Evolutionary conservation across 352 stramenopile species (phyloP).

Genomic region (Globisporangium takayamanum): DNA sequence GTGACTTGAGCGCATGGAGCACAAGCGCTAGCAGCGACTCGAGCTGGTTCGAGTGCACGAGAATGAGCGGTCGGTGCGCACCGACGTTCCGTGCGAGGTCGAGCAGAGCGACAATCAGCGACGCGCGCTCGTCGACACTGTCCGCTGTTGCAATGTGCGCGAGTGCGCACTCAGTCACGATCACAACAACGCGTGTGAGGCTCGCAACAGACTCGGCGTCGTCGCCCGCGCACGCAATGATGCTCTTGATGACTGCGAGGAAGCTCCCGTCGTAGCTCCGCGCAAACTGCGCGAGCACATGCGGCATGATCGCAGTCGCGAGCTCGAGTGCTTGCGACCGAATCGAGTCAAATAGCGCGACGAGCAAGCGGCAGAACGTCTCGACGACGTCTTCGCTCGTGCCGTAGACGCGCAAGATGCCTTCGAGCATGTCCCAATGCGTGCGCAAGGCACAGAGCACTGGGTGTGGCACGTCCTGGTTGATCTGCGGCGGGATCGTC

Average conservation of each 20-base stretch:
- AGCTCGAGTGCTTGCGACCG: conserved; percentile 56
- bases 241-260: conserved; percentile 62
- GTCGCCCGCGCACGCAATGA: conserved; percentile 54
- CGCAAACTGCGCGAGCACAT: conserved; percentile 56
- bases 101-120: conserved; percentile 45
- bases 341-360: conserved; percentile 55
- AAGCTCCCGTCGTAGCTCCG: conserved; percentile 52
- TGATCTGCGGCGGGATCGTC: conserved; percentile 49
- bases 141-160: conserved; percentile 41
- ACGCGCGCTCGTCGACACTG: conserved; percentile 47
- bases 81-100: conserved; percentile 55
- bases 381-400: conserved; percentile 48
- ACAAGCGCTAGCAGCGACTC: conserved; percentile 49
- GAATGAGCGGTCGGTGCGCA: conserved; percentile 43
- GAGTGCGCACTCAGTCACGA: conserved; percentile 45
- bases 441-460: conserved; percentile 48
- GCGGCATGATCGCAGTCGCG: conserved; percentile 52
- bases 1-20: conserved; percentile 54
- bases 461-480: conserved; percentile 56
- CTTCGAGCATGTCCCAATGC: conserved; percentile 47
- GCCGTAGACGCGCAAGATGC: conserved; percentile 44
- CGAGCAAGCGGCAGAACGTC: conserved; percentile 47
- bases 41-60: conserved; percentile 66
- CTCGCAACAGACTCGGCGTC: conserved; percentile 48
- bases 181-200: conserved; percentile 62